Percentiles rank a stretch among this genome's conserved stretches.
These are phyloP conservation scores for Carpinus viminea DNA, from an alignment of 306 rosid species.

Conservation along the genomic window DNA sequence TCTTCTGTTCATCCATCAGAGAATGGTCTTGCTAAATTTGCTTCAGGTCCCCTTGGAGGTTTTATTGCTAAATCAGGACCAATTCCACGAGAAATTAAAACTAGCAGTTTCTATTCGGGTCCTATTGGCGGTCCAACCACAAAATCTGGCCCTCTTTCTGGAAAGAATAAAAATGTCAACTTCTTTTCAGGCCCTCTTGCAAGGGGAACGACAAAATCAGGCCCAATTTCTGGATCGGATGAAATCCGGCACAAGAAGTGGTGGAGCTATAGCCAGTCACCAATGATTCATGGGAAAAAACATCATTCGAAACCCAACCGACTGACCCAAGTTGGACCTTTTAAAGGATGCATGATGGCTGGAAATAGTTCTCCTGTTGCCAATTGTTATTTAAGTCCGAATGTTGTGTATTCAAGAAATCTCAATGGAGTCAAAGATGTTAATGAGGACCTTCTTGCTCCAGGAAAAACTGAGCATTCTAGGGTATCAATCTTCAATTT, in stretches of 20 bases:
- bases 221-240: slow-evolving; percentile 52
- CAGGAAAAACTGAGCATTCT: slow-evolving; percentile 32
- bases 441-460: slow-evolving; percentile 31
- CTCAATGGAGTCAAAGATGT: slow-evolving; percentile 35
- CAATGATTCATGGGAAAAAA: slow-evolving; percentile 50
- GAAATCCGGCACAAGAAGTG: slow-evolving; percentile 58
- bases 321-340: slow-evolving; percentile 87
- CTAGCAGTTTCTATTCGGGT: slow-evolving; percentile 58
- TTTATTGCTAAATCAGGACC: slow-evolving; percentile 45
- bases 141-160: slow-evolving; percentile 60
- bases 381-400: slow-evolving; percentile 45
- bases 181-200: slow-evolving; percentile 83
- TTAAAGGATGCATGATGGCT: slow-evolving; percentile 64
- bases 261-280: slow-evolving; percentile 47
- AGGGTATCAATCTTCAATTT: slow-evolving; percentile 42
- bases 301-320: slow-evolving; percentile 48
- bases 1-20: slow-evolving; percentile 53
- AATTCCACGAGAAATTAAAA: slow-evolving; percentile 36
- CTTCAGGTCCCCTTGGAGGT: slow-evolving; percentile 85
- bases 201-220: slow-evolving; percentile 49
- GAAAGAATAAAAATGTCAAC: slow-evolving; percentile 39
- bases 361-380: slow-evolving; percentile 46
- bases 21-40: slow-evolving; percentile 61
- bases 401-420: slow-evolving; percentile 39
- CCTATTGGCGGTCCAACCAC: slow-evolving; percentile 66